A percentile compares a stretch with the other conserved stretches of the same genome.
Conservation (phyloP, 1,284 basidiomycete genomes). For the Marasmius oreades region DNA sequence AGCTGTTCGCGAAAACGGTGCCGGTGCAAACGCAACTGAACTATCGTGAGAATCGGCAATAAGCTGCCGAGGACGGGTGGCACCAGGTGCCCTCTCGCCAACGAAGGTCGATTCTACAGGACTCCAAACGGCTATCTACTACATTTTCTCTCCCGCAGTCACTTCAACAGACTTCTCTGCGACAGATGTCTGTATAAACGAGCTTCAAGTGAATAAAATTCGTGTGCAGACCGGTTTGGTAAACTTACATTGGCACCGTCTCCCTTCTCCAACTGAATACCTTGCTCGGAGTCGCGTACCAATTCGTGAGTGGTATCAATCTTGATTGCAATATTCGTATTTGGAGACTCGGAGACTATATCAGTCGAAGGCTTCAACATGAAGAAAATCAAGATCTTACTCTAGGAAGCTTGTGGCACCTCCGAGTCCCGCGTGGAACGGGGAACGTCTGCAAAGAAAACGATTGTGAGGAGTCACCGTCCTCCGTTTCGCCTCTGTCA, state of each 20-base stretch:
- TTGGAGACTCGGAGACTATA: slow-evolving; percentile 22
- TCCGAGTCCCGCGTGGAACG: slow-evolving; percentile 30
- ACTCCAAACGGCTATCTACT: too few species aligned
- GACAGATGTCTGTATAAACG: neutral
- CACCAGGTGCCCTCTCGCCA: too few species aligned
- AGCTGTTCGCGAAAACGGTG: neutral
- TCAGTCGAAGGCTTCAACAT: neutral
- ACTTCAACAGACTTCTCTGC: neutral
- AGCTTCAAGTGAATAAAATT: neutral
- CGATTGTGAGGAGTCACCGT: slow-evolving; percentile 41
- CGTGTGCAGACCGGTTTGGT: neutral
- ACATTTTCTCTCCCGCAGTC: too few species aligned
- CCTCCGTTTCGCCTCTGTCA: slow-evolving; percentile 35
- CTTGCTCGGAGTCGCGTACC: slow-evolving; percentile 22
- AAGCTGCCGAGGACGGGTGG: too few species aligned
- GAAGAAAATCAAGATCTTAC: slow-evolving; percentile 5
- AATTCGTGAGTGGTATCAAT: slow-evolving; percentile 51
- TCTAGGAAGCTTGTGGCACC: slow-evolving; percentile 6
- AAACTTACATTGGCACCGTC: slow-evolving; percentile 12
- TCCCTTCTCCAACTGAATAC: neutral
- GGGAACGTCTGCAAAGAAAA: slow-evolving; percentile 44
- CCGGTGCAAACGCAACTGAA: neutral
- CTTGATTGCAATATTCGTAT: slow-evolving; percentile 48
- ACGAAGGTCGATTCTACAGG: too few species aligned
- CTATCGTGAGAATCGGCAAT: neutral